A percentile compares a stretch with the other conserved stretches of the same genome.
These are phyloP conservation scores for Knufia fluminis DNA, from an alignment of 2,329 filamentous ascomycete genomes.

Conservation along the genomic window DNA sequence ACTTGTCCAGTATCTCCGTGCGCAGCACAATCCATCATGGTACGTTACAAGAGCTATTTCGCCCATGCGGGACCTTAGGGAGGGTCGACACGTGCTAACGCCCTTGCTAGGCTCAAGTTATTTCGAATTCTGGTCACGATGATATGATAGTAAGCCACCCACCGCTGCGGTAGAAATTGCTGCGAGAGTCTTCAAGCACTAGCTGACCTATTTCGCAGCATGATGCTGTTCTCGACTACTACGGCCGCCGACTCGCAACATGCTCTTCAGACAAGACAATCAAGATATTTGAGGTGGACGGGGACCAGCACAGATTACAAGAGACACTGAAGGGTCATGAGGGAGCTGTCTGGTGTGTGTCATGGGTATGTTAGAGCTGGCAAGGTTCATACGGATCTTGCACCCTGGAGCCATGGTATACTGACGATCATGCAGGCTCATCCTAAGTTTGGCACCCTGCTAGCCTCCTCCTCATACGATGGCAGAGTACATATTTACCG, in stretches of 20 bases:
- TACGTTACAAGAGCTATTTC: not conserved
- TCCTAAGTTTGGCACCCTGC: slow-evolving; percentile 96
- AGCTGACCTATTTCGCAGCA: slow-evolving; percentile 49
- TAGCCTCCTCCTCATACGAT: slow-evolving; percentile 91
- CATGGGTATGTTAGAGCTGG: slow-evolving; percentile 54
- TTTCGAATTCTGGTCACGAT: slow-evolving; percentile 84
- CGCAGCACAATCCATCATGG: not conserved
- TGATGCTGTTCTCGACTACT: slow-evolving; percentile 97
- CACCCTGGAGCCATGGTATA: not conserved
- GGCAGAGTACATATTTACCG: slow-evolving; percentile 98
- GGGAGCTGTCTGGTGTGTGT: slow-evolving; percentile 93
- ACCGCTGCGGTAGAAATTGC: not conserved
- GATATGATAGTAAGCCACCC: slow-evolving; percentile 91
- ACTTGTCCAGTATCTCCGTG: not conserved
- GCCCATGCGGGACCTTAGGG: not conserved
- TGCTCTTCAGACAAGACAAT: slow-evolving; percentile 98
- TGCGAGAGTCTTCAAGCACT: not conserved
- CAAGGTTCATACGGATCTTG: not conserved
- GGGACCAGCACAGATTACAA: slow-evolving; percentile 76
- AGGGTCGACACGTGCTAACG: not conserved
- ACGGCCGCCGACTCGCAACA: slow-evolving; percentile 88
- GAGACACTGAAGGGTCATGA: slow-evolving; percentile 97
- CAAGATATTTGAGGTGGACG: slow-evolving; percentile 98
- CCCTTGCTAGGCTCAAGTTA: slow-evolving; percentile 58
- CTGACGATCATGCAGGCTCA: slow-evolving; percentile 53